Percentiles rank a stretch among this genome's conserved stretches.
Conservation (phyloP, 768 basidiomycete species). For the Coprinopsis strossmayeri region DNA sequence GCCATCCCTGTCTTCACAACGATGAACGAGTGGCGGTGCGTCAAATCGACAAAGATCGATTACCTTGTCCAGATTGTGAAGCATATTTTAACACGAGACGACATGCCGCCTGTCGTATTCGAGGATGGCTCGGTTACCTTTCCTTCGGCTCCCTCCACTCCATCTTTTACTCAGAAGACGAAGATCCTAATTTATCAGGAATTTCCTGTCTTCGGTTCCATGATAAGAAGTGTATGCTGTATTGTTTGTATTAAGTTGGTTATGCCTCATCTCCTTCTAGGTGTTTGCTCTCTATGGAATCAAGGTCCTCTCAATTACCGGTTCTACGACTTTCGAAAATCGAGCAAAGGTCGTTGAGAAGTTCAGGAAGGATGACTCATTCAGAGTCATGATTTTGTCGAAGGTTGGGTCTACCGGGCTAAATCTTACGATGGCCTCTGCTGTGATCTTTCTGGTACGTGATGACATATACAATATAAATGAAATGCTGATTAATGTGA, state of each 20-base stretch:
- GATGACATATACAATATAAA: no score
- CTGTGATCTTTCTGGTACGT: constrained; percentile 5
- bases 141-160: background rate
- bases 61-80: background rate
- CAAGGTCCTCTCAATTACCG: background rate
- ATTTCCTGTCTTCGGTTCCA: background rate
- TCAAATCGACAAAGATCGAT: background rate
- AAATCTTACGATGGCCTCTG: constrained; percentile 2
- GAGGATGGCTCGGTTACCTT: background rate
- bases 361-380: background rate
- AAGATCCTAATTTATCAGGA: constrained; percentile 6
- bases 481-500: no score
- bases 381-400: constrained; percentile 2
- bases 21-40: background rate
- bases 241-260: background rate
- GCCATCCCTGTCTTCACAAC: background rate
- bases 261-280: background rate
- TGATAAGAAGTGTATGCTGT: background rate
- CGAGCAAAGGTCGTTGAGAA: background rate
- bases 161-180: background rate
- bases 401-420: constrained; percentile 4
- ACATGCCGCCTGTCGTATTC: background rate
- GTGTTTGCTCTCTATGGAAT: background rate
- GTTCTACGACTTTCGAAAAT: background rate
- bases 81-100: background rate